A percentile compares a stretch with the other conserved stretches of the same genome.
phyloP scores from a whole-genome alignment of 1,284 basidiomycete genomes.

The Naganishia albida region DNA sequence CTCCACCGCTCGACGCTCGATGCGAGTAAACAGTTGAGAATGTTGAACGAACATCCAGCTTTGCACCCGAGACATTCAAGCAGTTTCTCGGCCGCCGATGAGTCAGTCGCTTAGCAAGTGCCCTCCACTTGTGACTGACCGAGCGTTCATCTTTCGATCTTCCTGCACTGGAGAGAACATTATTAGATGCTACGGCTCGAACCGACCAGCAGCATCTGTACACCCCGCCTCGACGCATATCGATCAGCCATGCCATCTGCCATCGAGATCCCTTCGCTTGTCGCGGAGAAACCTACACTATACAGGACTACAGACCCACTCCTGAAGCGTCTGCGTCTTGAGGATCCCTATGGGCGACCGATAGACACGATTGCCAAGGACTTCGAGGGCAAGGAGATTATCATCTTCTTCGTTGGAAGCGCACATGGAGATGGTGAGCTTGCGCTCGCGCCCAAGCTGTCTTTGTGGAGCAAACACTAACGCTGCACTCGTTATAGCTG shows the following conservation, averaged over 20 bases:
- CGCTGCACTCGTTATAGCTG: background rate
- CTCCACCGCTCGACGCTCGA: background rate
- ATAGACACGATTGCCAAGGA: conserved; percentile 46
- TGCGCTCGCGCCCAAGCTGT: background rate
- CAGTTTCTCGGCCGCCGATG: conserved; percentile 7
- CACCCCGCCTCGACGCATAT: background rate
- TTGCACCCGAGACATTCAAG: conserved; percentile 19
- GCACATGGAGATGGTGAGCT: conserved; percentile 45
- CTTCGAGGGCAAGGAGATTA: conserved; percentile 48
- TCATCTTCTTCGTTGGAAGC: conserved; percentile 53
- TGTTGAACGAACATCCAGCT: conserved; percentile 21
- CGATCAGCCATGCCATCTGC: conserved; percentile 3
- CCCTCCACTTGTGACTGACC: conserved; percentile 19
- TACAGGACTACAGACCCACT: conserved; percentile 31
- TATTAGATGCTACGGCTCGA: background rate
- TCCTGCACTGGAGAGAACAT: background rate
- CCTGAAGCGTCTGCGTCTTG: conserved; percentile 45
- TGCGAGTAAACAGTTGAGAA: conserved; percentile 7
- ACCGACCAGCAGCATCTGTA: background rate
- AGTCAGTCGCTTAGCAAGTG: conserved; percentile 4
- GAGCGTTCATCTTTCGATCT: background rate
- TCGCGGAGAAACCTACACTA: conserved; percentile 29
- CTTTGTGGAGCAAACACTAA: conserved; percentile 38
- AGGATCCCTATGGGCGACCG: conserved; percentile 46
- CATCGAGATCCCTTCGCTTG: conserved; percentile 26